A percentile compares a stretch with the other conserved stretches of the same genome.
Conservation (phyloP, 2,329 filamentous ascomycete genomes). For the Metarhizium brunneum region DNA sequence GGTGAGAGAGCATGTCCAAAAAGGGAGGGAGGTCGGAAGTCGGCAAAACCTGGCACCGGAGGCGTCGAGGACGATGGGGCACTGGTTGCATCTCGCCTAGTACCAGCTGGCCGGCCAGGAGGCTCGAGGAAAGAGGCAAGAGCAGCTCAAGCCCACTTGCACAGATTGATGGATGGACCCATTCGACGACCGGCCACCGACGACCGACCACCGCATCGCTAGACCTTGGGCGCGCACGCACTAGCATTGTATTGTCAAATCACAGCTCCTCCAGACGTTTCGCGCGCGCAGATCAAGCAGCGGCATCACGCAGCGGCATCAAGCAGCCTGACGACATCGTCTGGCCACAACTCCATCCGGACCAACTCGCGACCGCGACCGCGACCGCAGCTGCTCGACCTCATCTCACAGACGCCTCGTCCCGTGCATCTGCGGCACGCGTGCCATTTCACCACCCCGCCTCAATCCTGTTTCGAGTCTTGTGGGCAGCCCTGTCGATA, state of each 20-base stretch:
- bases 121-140: background rate
- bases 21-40: conserved; percentile 6
- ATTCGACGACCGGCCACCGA: background rate
- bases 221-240: background rate
- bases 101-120: background rate
- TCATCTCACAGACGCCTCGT: background rate
- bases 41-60: conserved; percentile 17
- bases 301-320: background rate
- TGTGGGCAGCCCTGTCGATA: conserved; percentile 1
- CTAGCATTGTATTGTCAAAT: background rate
- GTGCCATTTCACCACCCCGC: conserved; percentile 1
- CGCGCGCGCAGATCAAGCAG: background rate
- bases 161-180: background rate
- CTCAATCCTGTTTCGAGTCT: conserved; percentile 2
- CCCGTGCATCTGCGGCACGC: conserved; percentile 1
- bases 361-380: background rate
- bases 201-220: background rate
- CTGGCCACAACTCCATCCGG: background rate
- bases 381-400: background rate
- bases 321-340: background rate
- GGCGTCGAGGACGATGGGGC: background rate
- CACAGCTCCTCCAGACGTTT: background rate
- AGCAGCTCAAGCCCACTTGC: background rate
- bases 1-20: too few species aligned
- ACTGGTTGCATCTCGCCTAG: background rate